phyloP scores from a whole-genome alignment of 2,329 filamentous ascomycete genomes.

The Fusarium scirpi region DNA sequence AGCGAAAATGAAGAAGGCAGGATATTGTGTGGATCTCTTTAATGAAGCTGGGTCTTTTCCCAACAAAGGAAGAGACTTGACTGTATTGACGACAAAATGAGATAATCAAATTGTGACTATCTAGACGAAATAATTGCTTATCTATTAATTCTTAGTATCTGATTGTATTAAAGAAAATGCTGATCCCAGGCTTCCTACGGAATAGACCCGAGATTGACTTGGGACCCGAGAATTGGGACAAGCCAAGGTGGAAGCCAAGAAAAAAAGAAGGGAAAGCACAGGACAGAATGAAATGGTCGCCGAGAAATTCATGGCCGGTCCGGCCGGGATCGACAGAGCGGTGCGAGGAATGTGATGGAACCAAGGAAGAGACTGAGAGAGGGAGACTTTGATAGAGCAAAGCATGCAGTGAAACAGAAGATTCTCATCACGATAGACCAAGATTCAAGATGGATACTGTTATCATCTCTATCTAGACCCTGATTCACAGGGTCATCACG shows the following conservation, averaged over 20 bases:
- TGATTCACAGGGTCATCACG: slow-evolving; percentile 7
- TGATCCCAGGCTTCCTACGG: neutral
- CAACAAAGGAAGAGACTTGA: neutral
- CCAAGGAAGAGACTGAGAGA: slow-evolving; percentile 1
- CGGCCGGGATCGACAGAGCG: slow-evolving; percentile 34
- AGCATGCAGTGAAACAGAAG: slow-evolving; percentile 21
- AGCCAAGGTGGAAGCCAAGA: neutral
- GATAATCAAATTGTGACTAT: neutral
- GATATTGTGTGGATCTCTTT: slow-evolving; percentile 31
- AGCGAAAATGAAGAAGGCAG: slow-evolving; percentile 1
- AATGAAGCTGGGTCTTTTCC: slow-evolving; percentile 15
- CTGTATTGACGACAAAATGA: neutral
- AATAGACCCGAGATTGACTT: slow-evolving; percentile 7
- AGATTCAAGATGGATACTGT: neutral
- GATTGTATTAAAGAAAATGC: neutral
- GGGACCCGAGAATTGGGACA: slow-evolving; percentile 1
- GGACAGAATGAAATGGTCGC: slow-evolving; percentile 8
- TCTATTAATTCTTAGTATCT: neutral
- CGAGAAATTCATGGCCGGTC: slow-evolving; percentile 12
- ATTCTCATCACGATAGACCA: neutral
- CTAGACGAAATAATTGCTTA: neutral
- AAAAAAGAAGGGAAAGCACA: neutral
- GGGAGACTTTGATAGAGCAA: neutral
- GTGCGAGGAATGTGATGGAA: slow-evolving; percentile 36
- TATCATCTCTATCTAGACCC: neutral